Conservation (phyloP, 2,329 filamentous ascomycete genomes). For the Scytalidium sp. region DNA sequence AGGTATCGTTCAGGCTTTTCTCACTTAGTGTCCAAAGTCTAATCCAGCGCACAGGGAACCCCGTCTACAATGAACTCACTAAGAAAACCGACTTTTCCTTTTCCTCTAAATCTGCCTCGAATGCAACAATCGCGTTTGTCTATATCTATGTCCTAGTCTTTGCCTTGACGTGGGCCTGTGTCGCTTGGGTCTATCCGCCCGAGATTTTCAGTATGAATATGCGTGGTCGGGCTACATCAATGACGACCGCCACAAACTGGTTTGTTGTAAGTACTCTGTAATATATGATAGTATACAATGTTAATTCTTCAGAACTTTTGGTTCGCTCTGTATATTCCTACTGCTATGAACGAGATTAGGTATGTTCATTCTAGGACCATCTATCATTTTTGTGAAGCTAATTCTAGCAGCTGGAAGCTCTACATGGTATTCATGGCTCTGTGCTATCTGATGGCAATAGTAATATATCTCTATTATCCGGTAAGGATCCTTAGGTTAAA, state of each 20-base stretch:
- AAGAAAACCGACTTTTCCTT: constrained; percentile 23
- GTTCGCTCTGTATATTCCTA: constrained; percentile 24
- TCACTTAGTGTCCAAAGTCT: not conserved
- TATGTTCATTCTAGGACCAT: constrained; percentile 8
- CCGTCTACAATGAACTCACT: constrained; percentile 16
- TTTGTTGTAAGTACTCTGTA: constrained; percentile 18
- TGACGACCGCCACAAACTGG: constrained; percentile 24
- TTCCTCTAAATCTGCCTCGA: constrained; percentile 11
- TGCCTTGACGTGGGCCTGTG: constrained; percentile 25
- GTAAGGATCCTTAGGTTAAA: constrained; percentile 8
- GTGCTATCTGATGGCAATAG: constrained; percentile 19
- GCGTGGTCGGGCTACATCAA: constrained; percentile 19
- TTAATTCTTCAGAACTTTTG: constrained; percentile 20
- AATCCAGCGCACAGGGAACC: constrained; percentile 8
- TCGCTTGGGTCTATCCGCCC: constrained; percentile 21
- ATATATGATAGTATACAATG: not conserved
- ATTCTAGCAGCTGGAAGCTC: constrained; percentile 17
- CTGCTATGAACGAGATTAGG: constrained; percentile 20
- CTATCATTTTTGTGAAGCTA: not conserved
- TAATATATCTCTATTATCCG: constrained; percentile 21
- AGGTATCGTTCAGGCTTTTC: constrained; percentile 8
- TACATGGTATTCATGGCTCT: constrained; percentile 24
- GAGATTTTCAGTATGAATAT: constrained; percentile 19
- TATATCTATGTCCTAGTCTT: constrained; percentile 27
- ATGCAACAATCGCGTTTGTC: constrained; percentile 25